A percentile compares a stretch with the other conserved stretches of the same genome.
Conservation (phyloP, 2,329 filamentous ascomycete species). For the Colletotrichum lupini region DNA sequence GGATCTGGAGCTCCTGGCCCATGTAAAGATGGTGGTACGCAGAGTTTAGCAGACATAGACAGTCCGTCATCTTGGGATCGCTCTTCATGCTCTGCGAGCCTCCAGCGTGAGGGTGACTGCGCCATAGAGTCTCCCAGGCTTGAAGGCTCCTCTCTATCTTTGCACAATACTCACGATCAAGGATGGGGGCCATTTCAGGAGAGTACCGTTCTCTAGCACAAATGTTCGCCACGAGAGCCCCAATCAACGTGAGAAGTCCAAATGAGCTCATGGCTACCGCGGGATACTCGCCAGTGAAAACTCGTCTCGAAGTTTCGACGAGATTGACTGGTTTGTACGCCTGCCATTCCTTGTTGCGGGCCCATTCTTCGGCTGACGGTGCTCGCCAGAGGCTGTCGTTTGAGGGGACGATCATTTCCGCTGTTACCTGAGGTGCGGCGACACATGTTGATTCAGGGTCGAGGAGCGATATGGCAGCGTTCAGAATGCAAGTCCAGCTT, state of each 20-base stretch:
- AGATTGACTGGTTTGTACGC: neutral
- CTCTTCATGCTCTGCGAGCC: too few relatives aligned
- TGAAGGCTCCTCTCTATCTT: neutral
- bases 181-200: neutral
- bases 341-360: neutral
- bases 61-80: neutral
- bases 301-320: neutral
- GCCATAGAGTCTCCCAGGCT: neutral
- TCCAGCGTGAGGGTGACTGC: neutral
- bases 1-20: too few relatives aligned
- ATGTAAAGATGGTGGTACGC: neutral
- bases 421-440: neutral
- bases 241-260: too few relatives aligned
- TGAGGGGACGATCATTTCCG: neutral
- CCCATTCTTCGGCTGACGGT: neutral
- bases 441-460: neutral
- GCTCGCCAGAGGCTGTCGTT: neutral
- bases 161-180: neutral
- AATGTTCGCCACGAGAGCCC: too few relatives aligned
- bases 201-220: neutral
- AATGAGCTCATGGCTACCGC: too few relatives aligned
- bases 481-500: neutral
- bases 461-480: neutral
- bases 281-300: too few relatives aligned
- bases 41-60: neutral